phyloP scores from a whole-genome alignment of 257 asterid species.

The Nicotiana tomentosiformis region DNA sequence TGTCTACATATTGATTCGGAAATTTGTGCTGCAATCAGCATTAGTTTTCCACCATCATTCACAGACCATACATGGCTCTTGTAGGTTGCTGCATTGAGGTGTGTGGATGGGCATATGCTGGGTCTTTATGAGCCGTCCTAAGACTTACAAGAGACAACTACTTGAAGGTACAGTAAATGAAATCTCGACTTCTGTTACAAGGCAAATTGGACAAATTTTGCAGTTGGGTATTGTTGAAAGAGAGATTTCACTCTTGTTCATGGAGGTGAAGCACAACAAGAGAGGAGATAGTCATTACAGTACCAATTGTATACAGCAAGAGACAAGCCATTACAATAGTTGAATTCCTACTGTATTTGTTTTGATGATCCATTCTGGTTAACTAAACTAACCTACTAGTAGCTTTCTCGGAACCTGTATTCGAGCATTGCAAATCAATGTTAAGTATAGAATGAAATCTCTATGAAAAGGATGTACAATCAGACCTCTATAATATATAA shows the following conservation, averaged over 20 bases:
- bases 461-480: too few relatives aligned
- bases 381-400: neutral
- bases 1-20: neutral
- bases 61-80: neutral
- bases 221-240: neutral
- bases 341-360: neutral
- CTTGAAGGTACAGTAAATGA: neutral
- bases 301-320: neutral
- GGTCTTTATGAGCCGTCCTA: constrained; percentile 81
- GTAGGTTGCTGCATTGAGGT: constrained; percentile 83
- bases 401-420: neutral
- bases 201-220: neutral
- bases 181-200: neutral
- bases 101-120: constrained; percentile 70
- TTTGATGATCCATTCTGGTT: neutral
- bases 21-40: neutral
- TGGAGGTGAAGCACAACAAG: neutral
- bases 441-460: too few relatives aligned
- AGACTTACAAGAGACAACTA: neutral
- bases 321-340: neutral
- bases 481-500: too few relatives aligned
- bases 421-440: too few relatives aligned
- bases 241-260: neutral
- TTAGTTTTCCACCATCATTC: neutral
- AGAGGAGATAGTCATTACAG: neutral